Conservation (phyloP, 2,329 filamentous ascomycete genomes). For the Juglanconis sp. region DNA sequence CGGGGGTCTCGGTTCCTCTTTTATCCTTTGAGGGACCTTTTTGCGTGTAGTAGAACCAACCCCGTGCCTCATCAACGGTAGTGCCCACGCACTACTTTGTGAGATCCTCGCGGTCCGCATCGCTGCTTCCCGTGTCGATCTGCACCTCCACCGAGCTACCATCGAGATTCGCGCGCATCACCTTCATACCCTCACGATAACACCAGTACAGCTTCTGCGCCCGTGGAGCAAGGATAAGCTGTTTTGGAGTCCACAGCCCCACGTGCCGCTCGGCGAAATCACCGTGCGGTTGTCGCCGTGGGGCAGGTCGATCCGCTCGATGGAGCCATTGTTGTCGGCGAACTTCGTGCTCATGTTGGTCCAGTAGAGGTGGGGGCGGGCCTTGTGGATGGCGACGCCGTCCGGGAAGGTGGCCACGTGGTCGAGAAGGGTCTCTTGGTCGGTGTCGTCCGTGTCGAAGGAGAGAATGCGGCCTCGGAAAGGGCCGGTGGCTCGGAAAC, state of each 20-base stretch:
- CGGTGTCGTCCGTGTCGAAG: constrained; percentile 21
- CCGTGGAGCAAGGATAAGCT: constrained; percentile 32
- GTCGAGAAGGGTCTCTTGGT: constrained; percentile 22
- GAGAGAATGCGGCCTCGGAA: too few species aligned
- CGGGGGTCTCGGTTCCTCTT: constrained; percentile 41
- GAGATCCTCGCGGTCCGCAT: constrained; percentile 26
- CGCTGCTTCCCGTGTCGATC: constrained; percentile 22
- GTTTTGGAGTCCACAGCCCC: constrained; percentile 46
- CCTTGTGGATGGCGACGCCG: constrained; percentile 38
- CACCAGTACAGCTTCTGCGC: constrained; percentile 37
- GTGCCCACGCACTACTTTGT: constrained; percentile 55
- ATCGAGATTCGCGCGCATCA: constrained; percentile 37
- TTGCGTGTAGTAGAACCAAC: constrained; percentile 55
- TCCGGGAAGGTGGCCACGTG: constrained; percentile 35
- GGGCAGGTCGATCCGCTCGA: constrained; percentile 31
- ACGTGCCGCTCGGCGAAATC: constrained; percentile 38
- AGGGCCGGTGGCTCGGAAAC: too few species aligned
- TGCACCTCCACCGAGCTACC: constrained; percentile 37
- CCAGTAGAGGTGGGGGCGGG: constrained; percentile 41
- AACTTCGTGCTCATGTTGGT: constrained; percentile 44
- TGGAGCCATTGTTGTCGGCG: constrained; percentile 36
- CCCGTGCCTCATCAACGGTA: constrained; percentile 39
- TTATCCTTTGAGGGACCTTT: constrained; percentile 52
- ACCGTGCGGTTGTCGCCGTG: constrained; percentile 44
- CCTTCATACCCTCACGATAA: constrained; percentile 43